A percentile compares a stretch with the other conserved stretches of the same genome.
phyloP scores from a whole-genome alignment of 2,329 filamentous ascomycete genomes.

The Fonsecaea nubica region DNA sequence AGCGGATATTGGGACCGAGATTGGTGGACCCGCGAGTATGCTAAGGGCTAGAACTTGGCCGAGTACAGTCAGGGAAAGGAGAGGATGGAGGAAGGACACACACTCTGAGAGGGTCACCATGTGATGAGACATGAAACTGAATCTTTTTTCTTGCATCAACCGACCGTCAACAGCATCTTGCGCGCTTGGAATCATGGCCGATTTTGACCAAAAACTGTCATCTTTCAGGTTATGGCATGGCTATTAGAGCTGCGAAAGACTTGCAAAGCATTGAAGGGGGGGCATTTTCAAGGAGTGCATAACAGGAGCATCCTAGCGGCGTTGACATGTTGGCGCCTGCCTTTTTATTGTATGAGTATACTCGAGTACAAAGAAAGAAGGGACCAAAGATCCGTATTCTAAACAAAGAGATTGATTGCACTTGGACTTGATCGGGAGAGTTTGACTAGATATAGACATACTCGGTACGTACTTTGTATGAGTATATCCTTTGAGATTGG shows the following conservation, averaged over 20 bases:
- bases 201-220: not conserved
- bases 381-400: not conserved
- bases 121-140: conserved; percentile 27
- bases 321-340: not conserved
- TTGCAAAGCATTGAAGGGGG: not conserved
- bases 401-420: not conserved
- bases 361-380: not conserved
- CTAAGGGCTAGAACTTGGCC: conserved; percentile 9
- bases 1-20: conserved; percentile 41
- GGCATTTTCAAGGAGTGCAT: conserved; percentile 1
- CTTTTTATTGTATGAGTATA: not conserved
- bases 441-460: not conserved
- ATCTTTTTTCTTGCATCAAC: conserved; percentile 9
- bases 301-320: not conserved
- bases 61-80: not conserved
- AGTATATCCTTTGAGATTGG: no score
- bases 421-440: not conserved
- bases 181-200: conserved; percentile 10
- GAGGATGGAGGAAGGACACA: not conserved
- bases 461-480: no score
- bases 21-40: conserved; percentile 36
- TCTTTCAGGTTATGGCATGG: conserved; percentile 2
- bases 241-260: not conserved
- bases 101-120: conserved; percentile 7
- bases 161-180: conserved; percentile 13